Evolutionary conservation across 2,329 filamentous ascomycete genomes (phyloP), one percentile per base, ranked within the genome.

Genomic region (Sclerotinia trifoliorum): DNA sequence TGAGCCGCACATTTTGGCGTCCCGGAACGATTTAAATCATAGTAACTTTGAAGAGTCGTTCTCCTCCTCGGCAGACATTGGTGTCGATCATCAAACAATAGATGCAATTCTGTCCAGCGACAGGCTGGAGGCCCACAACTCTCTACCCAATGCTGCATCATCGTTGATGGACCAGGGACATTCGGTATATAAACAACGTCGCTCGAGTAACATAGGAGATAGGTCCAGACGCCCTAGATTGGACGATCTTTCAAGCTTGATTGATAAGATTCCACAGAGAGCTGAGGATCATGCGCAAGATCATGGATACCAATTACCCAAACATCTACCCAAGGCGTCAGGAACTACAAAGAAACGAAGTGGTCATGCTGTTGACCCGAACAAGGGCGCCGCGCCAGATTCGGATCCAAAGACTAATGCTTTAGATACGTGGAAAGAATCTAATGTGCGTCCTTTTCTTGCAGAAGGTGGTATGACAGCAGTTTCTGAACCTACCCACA

Each of bases 21-120:
- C n/a, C 39, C 39, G 2, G 6, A 19, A 32, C 6, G 10, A 8
- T 42, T 24, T n/a, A 19, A 65, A 11, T 3, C 32, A 32, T 24
- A 24, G 32, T 54, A 24, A 65, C n/a, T 42, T 65, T 8, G 73
- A 70, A 51, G 70, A 70, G 21, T 54, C 54, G 56, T 58, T 55
- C 19, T 71, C 65, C 17, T 69, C 72, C 48, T 64, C 69, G 32
- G 15, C 42, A 2, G 71, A 70, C n/a, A 69, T 32, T 55, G 69
- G 65, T 5, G 72, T 74, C 39, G 66, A 71, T 67, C 70, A 73
- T 68, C 69, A 71, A 42, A 71, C 56, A 39, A 73, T 71, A 51
- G 72, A 74, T 63, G 29, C 58, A 26, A 54, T 73, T 8, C 62
- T 74, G 42, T 70, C 71, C 15, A 69, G 68, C n/a, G 71, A 26